A percentile compares a stretch with the other conserved stretches of the same genome.
These are phyloP conservation scores for Epichloe aotearoae DNA, from an alignment of 2,329 filamentous ascomycete species.

Conservation along the genomic window DNA sequence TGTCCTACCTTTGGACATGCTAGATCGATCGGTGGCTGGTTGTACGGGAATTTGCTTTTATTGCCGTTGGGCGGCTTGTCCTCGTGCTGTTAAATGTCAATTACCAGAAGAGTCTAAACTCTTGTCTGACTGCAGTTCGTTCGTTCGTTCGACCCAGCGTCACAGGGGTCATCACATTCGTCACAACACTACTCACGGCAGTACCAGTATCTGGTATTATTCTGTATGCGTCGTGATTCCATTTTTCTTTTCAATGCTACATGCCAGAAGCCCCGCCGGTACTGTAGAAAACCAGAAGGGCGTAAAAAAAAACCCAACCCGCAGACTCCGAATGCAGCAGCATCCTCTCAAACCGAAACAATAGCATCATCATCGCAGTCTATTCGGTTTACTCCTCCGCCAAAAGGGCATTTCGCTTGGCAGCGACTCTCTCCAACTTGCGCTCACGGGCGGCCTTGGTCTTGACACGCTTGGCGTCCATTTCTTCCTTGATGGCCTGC, in stretches of 20 bases:
- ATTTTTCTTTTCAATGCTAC: conserved; percentile 39
- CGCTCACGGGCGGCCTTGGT: conserved; percentile 99
- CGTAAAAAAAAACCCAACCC: conserved; percentile 39
- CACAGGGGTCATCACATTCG: background rate
- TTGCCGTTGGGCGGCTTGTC: no score
- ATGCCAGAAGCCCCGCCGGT: conserved; percentile 40
- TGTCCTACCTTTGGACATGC: no score
- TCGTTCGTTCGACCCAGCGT: background rate
- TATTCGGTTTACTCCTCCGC: conserved; percentile 48
- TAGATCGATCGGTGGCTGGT: no score
- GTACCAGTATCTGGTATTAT: background rate
- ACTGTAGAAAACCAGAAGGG: conserved; percentile 33
- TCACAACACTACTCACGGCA: background rate
- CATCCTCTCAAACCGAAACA: conserved; percentile 37
- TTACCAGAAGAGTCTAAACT: no score
- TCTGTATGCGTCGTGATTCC: conserved; percentile 33
- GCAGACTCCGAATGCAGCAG: conserved; percentile 49
- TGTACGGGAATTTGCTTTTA: no score
- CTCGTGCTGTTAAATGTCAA: no score
- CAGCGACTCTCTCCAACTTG: conserved; percentile 80
- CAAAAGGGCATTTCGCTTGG: conserved; percentile 80
- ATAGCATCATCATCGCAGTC: conserved; percentile 21
- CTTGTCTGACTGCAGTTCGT: no score
- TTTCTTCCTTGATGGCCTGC: conserved; percentile 94
- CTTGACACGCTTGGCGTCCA: conserved; percentile 99